phyloP scores from a whole-genome alignment of 805 yeast genomes.

The Pichia manshurica region DNA sequence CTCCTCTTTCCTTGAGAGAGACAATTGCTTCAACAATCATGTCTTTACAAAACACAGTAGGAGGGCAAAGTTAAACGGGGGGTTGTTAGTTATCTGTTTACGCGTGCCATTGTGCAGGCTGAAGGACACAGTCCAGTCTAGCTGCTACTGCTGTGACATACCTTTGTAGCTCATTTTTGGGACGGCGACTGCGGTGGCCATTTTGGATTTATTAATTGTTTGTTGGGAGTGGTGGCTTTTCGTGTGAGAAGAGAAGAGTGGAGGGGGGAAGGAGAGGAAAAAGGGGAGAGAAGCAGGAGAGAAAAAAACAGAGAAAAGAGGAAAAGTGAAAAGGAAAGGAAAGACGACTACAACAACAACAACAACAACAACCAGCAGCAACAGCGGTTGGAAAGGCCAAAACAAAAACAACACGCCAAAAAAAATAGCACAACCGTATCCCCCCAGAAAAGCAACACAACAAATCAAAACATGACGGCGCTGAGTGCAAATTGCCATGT shows the following conservation, averaged over 20 bases:
- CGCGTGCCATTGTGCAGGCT: neutral
- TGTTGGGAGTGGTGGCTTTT: neutral
- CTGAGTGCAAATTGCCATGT: no score
- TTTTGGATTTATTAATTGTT: neutral
- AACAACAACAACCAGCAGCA: no score
- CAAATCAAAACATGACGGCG: no score
- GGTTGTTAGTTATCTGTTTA: neutral
- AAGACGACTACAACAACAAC: no score
- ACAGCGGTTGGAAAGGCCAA: neutral
- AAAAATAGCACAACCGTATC: neutral
- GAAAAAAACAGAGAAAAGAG: no score
- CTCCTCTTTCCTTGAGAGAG: constrained; percentile 72
- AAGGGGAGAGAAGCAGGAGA: no score
- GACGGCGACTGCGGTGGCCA: constrained; percentile 1
- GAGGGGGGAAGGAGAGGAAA: neutral
- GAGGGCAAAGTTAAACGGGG: neutral
- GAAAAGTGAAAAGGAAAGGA: no score
- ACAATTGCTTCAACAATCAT: constrained; percentile 64
- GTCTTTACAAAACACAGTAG: constrained; percentile 31
- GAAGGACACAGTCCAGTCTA: neutral
- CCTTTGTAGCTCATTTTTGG: constrained; percentile 43
- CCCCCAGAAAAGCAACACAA: neutral
- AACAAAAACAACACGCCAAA: neutral
- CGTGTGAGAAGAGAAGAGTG: neutral
- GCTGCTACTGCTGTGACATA: constrained; percentile 24